Conservation (phyloP, 1,139 yeast species). For the Meyerozyma sp. region DNA sequence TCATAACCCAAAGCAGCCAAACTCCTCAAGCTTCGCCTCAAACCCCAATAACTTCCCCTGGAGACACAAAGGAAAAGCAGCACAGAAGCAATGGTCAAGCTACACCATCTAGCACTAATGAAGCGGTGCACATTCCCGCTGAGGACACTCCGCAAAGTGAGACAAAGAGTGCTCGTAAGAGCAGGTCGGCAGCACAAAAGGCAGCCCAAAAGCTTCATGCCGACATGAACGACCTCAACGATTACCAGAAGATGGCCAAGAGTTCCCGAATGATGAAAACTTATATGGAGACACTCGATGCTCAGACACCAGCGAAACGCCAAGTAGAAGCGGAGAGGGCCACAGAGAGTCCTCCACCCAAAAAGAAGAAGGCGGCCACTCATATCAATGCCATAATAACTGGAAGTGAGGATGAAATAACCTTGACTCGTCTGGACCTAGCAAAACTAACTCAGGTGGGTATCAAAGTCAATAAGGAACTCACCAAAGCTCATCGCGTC, state of each 20-base stretch:
- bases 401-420: slow-evolving; percentile 52
- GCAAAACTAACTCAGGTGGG: slow-evolving; percentile 26
- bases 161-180: background rate
- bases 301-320: slow-evolving; percentile 6
- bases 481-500: slow-evolving; percentile 17
- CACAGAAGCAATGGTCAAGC: background rate
- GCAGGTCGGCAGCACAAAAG: slow-evolving; percentile 55
- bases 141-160: background rate
- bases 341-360: slow-evolving; percentile 2
- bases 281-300: slow-evolving; percentile 31
- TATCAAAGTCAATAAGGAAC: slow-evolving; percentile 36
- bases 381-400: slow-evolving; percentile 49
- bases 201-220: slow-evolving; percentile 66
- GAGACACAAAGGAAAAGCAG: background rate
- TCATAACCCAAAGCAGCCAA: background rate
- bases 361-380: slow-evolving; percentile 2
- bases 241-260: slow-evolving; percentile 45
- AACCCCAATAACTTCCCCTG: slow-evolving; percentile 3
- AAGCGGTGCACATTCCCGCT: background rate
- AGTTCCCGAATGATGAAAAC: slow-evolving; percentile 35
- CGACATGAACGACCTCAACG: slow-evolving; percentile 62
- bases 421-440: slow-evolving; percentile 29
- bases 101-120: too few species aligned
- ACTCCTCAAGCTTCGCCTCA: slow-evolving; percentile 7
- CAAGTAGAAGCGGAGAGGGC: slow-evolving; percentile 3